These are phyloP conservation scores for Orbilia brochopaga DNA, from an alignment of 2,329 filamentous ascomycete genomes.

Conservation along the genomic window DNA sequence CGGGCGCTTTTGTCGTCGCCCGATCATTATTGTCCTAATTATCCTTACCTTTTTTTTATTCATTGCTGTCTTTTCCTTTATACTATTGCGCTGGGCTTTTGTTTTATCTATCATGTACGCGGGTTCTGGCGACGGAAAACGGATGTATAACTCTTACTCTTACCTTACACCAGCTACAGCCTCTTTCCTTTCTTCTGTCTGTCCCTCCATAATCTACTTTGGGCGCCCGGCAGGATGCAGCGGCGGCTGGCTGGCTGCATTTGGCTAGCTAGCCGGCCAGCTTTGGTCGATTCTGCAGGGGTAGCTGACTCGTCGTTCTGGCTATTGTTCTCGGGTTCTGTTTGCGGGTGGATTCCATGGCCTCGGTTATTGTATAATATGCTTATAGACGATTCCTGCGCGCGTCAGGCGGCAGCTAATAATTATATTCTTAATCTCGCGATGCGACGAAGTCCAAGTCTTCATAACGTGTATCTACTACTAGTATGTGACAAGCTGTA, in stretches of 20 bases:
- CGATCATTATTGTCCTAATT: not conserved
- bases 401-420: constrained; percentile 12
- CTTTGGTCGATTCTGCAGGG: too few species aligned
- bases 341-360: constrained; percentile 3
- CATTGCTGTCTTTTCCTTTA: too few species aligned
- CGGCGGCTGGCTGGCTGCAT: not conserved
- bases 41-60: not conserved
- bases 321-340: constrained; percentile 7
- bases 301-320: too few species aligned
- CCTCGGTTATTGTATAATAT: constrained; percentile 17
- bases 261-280: too few species aligned
- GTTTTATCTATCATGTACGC: too few species aligned
- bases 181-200: not conserved
- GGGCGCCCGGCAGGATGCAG: not conserved
- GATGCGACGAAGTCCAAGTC: not conserved
- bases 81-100: too few species aligned
- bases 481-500: too few species aligned
- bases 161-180: constrained; percentile 1
- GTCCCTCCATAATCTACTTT: too few species aligned
- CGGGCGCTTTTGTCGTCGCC: too few species aligned
- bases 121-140: constrained; percentile 11
- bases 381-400: constrained; percentile 40
- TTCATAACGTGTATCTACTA: too few species aligned
- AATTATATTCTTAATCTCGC: constrained; percentile 23
- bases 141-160: constrained; percentile 3